A percentile compares a stretch with the other conserved stretches of the same genome.
phyloP scores from a whole-genome alignment of 768 basidiomycete genomes.

The Kwoniella dendrophila region DNA sequence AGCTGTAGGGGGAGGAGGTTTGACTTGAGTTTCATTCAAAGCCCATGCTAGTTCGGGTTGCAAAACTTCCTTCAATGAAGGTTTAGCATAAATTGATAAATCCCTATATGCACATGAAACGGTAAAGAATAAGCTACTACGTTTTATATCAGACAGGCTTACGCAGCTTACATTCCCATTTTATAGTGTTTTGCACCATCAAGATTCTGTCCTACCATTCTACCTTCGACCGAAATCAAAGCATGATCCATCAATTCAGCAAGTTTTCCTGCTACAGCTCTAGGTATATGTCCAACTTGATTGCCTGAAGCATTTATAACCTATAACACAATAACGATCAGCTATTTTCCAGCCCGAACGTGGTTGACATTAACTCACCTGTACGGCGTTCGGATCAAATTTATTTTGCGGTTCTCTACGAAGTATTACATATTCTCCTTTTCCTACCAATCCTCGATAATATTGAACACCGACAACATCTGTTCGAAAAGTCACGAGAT shows the following conservation, averaged over 20 bases:
- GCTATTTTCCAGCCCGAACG: conserved; percentile 60
- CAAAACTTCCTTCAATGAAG: conserved; percentile 64
- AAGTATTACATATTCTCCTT: conserved; percentile 66
- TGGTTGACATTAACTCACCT: conserved; percentile 28
- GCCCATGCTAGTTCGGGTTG: conserved; percentile 75
- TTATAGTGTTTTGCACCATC: conserved; percentile 27
- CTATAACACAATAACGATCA: conserved; percentile 54
- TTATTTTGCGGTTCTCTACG: conserved; percentile 37
- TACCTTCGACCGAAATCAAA: conserved; percentile 71
- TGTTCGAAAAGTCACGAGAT: conserved; percentile 65
- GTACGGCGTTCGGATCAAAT: conserved; percentile 62
- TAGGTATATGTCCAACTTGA: conserved; percentile 82
- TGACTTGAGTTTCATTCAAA: conserved; percentile 69
- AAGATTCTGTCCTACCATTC: conserved; percentile 60
- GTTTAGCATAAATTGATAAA: conserved; percentile 70
- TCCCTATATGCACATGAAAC: too few relatives aligned
- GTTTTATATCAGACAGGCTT: conserved; percentile 44
- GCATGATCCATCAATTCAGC: conserved; percentile 71
- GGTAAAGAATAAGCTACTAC: conserved; percentile 3
- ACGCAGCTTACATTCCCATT: conserved; percentile 19
- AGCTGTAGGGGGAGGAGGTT: conserved; percentile 48
- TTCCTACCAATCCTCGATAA: conserved; percentile 76
- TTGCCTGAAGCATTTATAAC: conserved; percentile 72
- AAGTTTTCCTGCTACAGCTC: conserved; percentile 63
- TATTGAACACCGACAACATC: conserved; percentile 83